Evolutionary conservation across 768 basidiomycete genomes (phyloP).

Genomic region (Boletus vinaceobasis): DNA sequence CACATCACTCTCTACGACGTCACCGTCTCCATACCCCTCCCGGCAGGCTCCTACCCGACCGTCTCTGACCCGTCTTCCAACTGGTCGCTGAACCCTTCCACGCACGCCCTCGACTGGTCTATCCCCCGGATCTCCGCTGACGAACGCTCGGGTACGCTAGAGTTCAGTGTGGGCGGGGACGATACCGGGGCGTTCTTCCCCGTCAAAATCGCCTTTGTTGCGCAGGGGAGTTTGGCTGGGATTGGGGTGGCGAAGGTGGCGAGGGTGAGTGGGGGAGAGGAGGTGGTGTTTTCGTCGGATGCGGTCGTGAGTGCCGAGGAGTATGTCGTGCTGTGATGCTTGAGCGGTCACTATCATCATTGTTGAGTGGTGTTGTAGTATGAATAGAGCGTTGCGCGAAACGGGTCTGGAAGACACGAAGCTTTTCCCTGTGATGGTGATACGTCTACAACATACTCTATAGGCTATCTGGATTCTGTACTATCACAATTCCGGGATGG

Average conservation of each 20-base stretch:
- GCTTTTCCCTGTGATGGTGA: too few relatives aligned
- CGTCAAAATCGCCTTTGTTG: slow-evolving; percentile 77
- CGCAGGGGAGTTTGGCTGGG: slow-evolving; percentile 77
- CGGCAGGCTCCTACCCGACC: slow-evolving; percentile 81
- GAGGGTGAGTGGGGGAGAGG: slow-evolving; percentile 47
- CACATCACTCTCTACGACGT: slow-evolving; percentile 79
- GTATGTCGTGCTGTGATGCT: slow-evolving; percentile 49
- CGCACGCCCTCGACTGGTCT: slow-evolving; percentile 83
- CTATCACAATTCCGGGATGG: background rate
- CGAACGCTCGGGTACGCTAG: slow-evolving; percentile 78
- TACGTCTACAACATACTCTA: background rate
- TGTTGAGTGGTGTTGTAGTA: background rate
- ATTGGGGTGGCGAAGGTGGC: slow-evolving; percentile 60
- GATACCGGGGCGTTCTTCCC: slow-evolving; percentile 90
- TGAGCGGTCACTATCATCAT: background rate
- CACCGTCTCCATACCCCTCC: slow-evolving; percentile 87
- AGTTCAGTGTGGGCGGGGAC: slow-evolving; percentile 85
- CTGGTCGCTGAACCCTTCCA: slow-evolving; percentile 79
- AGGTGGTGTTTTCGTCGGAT: slow-evolving; percentile 56
- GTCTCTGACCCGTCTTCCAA: slow-evolving; percentile 64
- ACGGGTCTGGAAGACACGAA: background rate
- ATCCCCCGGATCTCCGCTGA: slow-evolving; percentile 62
- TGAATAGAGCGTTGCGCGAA: background rate
- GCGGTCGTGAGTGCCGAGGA: slow-evolving; percentile 50
- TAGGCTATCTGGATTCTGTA: background rate